Evolutionary conservation across 2,329 filamentous ascomycete genomes (phyloP), one percentile per base, ranked within the genome.

Genomic region (Calonectria pseudoreteaudii): DNA sequence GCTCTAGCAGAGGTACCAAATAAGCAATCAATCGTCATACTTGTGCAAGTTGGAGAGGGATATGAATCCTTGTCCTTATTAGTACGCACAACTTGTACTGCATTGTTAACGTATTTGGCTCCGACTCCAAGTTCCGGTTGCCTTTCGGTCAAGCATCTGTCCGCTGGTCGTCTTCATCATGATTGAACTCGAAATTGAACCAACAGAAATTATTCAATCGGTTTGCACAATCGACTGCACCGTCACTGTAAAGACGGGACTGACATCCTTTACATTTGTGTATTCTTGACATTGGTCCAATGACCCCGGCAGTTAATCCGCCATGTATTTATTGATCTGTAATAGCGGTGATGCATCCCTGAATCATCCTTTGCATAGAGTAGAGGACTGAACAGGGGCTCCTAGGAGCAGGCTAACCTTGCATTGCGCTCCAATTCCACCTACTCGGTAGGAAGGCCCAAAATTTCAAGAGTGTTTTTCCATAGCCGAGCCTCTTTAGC

Each of bases 341-440:
- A 34, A 34, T 34, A 11, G 31, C 10, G 10, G 8, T 10, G 9
- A 34, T 34, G 9, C 31, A 10, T 34, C 11, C 9, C 8, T 8
- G 8, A 31, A 8, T 31, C 4, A 31, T 4, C 4, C 4, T 34
- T 34, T 34, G 31, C 9, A 10, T 34, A 11, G 31, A 34, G 8
- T 34, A 34, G 2, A 34, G 31, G 9, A 2, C 31, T 34, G 10
- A 34, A 34, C 0, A 34, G 9, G 11, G 31, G 8, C 31, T 0
- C 7, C 11, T 2, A 11, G 9, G 11, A 1, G 11, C 1, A 41
- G 20, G 2, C 1, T 47, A 13, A 3, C n/a, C 9, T 11, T 13
- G 6, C 1, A 47, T 9, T 23, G n/a, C 41, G 20, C 11, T 23
- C 11, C 44, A 47, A 23, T 23, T 13, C 20, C 44, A 10, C 5